Evolutionary conservation across 495 filamentous ascomycete species (phyloP), one percentile per base, ranked within the genome.

Genomic region (Trichoderma reesei): DNA sequence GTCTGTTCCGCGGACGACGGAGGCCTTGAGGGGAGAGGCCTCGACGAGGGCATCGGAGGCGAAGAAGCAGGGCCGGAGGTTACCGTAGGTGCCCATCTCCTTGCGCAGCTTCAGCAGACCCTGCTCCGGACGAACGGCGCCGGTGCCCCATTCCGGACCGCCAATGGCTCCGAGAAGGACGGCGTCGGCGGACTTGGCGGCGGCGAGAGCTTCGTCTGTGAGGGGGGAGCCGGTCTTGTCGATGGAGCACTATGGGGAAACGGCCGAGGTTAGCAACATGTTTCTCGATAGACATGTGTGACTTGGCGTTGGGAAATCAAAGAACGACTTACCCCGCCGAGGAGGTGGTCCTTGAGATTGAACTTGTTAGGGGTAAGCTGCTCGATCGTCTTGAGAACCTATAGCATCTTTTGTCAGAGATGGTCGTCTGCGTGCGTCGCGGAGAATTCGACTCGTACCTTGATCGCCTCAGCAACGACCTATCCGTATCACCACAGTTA

Each of bases 61-160:
- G 81, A 98, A 98, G 83, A 87, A 92, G 85, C 94, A 98, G 5
- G 94, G 94, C 4, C 94, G 91, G 59, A 98, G 88, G 84, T 98
- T 98, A 68, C 93, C 94, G 79, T 94, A 98, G 68, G 94, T 90
- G 72, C 82, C 80, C 82, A 98, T 88, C 74, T 96, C 88, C 75
- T 96, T 97, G 80, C 94, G 91, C 56, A 98, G 90, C 67, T 82
- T 84, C 63, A 98, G 89, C 73, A 98, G 84, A 65, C 94, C 94
- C 78, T 98, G 93, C 72, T 98, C 94, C 5, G 94, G 94, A 60
- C 94, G 89, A 65, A 98, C 88, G 62, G 83, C 72, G 67, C 91
- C 90, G 4, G 90, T 92, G 64, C 94, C 94, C 91, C 95, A 98
- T 93, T 98, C 88, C 11, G 94, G 94, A 46, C 94, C 94, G 68